Base-by-base conservation (phyloP, 768 basidiomycete genomes). In the Termitomyces sp. region DNA sequence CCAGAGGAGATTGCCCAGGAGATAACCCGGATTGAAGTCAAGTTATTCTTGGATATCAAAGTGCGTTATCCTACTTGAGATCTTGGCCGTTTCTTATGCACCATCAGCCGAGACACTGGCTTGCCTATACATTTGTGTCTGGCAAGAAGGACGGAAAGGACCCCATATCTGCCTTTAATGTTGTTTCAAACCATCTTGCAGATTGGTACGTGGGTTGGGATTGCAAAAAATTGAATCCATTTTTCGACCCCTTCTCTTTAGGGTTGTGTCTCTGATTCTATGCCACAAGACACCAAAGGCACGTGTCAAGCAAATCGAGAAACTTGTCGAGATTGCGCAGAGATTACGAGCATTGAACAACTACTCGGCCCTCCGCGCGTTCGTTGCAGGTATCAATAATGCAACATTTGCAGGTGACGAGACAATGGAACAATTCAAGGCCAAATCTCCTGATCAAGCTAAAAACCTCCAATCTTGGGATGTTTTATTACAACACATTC, bases 371-470 rank as follows among this genome's bases (percentile, higher is more conserved):
- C 74, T 97, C 54, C 93, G 93, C 45, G 93, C 95, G 10, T 86
- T 98, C 64, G 87, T 98, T n/a, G 91, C 93, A 30, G 96, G 95
- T 5, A 91, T 98, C 73, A 90, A 91, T 65, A 86, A 84, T 61
- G 85, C 93, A 4, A 88, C 89, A 0, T 86, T 89, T 62, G 80
- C 87, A 48, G 90, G 89, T 7, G 87, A 89, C 63, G 83, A 84
- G 64, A 88, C 92, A 0, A 84, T 91, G 77, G 86, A 89, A 55
- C 71, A 82, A 32, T 88, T 95, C 68, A 87, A 84, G 68, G 62
- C 74, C 24, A 87, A 80, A 68, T 82, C 79, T 8, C 81, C 83
- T n/a, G 88, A 86, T 55, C 81, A 79, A 34, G 86, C 85, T 58
- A 94, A 94, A 71, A 85, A 86, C 61, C 80, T 94, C 22, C 80